Percentiles rank a stretch among this genome's conserved stretches.
Conservation (phyloP, 2,329 filamentous ascomycete species). For the Aspergillus sergii region DNA sequence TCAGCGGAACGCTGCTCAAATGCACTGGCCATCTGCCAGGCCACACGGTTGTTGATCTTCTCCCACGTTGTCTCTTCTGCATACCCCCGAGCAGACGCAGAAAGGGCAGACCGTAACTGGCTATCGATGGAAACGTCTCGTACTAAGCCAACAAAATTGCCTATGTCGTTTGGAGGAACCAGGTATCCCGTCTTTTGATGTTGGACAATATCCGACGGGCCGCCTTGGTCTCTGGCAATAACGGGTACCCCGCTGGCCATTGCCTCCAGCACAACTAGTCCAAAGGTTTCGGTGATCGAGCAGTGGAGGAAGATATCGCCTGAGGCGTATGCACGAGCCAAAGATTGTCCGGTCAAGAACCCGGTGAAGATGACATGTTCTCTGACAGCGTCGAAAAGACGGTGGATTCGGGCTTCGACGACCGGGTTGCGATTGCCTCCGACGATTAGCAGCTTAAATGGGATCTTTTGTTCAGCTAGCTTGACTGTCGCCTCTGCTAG, state of each 20-base stretch:
- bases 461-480: slow-evolving; percentile 58
- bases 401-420: slow-evolving; percentile 63
- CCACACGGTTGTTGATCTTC: slow-evolving; percentile 70
- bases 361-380: slow-evolving; percentile 68
- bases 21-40: slow-evolving; percentile 61
- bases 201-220: slow-evolving; percentile 67
- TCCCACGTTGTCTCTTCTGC: slow-evolving; percentile 70
- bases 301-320: slow-evolving; percentile 73
- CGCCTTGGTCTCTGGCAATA: slow-evolving; percentile 69
- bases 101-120: slow-evolving; percentile 50
- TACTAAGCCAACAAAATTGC: slow-evolving; percentile 59
- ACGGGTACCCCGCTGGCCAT: slow-evolving; percentile 73
- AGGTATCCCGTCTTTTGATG: slow-evolving; percentile 64
- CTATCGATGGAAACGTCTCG: slow-evolving; percentile 53
- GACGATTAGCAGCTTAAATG: slow-evolving; percentile 68
- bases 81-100: slow-evolving; percentile 53
- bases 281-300: slow-evolving; percentile 72
- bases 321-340: slow-evolving; percentile 68
- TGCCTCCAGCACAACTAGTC: slow-evolving; percentile 69
- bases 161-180: slow-evolving; percentile 61
- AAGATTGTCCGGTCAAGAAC: slow-evolving; percentile 61
- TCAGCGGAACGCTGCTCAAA: slow-evolving; percentile 25
- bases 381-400: slow-evolving; percentile 58
- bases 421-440: slow-evolving; percentile 67
- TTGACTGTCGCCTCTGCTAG: slow-evolving; percentile 59